These are phyloP conservation scores for Leccinum barrowsii DNA, from an alignment of 768 basidiomycete species.

Conservation along the genomic window DNA sequence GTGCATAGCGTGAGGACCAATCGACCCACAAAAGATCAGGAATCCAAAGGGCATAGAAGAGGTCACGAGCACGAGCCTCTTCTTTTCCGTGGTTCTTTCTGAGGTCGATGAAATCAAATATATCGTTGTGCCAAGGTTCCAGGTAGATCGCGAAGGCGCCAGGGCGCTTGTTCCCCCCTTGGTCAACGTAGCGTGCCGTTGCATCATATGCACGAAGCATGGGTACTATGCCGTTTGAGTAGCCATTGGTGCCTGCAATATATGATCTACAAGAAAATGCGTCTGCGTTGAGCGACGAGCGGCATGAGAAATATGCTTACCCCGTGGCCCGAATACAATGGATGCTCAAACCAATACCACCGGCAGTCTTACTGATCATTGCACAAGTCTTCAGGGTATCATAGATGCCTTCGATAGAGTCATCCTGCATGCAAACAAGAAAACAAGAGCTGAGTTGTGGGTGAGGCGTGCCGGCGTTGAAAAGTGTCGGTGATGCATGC, in stretches of 20 bases:
- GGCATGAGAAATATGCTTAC: slow-evolving; percentile 39
- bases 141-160: slow-evolving; percentile 98
- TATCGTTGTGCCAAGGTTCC: slow-evolving; percentile 97
- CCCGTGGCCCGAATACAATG: slow-evolving; percentile 96
- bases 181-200: slow-evolving; percentile 97
- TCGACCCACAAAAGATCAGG: slow-evolving; percentile 85
- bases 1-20: neutral
- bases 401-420: slow-evolving; percentile 98
- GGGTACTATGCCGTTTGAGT: slow-evolving; percentile 98
- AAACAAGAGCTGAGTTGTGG: slow-evolving; percentile 97
- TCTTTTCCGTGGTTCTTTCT: slow-evolving; percentile 99
- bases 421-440: slow-evolving; percentile 97
- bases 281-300: neutral
- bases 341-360: slow-evolving; percentile 94
- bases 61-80: slow-evolving; percentile 91
- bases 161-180: slow-evolving; percentile 98
- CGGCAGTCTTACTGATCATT: slow-evolving; percentile 99
- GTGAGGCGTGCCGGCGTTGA: slow-evolving; percentile 96
- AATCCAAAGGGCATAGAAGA: slow-evolving; percentile 99
- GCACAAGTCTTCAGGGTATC: slow-evolving; percentile 98
- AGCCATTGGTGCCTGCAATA: slow-evolving; percentile 98
- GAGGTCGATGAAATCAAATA: slow-evolving; percentile 96
- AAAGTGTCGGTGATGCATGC: slow-evolving; percentile 95
- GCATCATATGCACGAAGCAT: slow-evolving; percentile 99
- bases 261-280: slow-evolving; percentile 63